Percentiles rank a stretch among this genome's conserved stretches.
These are phyloP conservation scores for Dipodascopsis uninucleata DNA, from an alignment of 805 yeast species.

Conservation along the genomic window DNA sequence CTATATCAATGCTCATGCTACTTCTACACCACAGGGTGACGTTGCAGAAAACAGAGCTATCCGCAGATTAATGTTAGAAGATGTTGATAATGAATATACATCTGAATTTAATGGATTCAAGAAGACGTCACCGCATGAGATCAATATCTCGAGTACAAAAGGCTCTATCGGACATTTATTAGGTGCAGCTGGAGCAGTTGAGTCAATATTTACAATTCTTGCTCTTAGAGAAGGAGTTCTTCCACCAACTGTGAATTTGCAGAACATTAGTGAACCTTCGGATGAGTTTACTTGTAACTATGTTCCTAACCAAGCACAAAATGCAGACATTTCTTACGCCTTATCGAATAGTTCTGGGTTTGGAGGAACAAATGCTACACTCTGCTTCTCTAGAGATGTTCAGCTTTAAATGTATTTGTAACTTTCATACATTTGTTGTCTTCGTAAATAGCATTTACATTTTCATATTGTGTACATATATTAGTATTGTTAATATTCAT, in stretches of 20 bases:
- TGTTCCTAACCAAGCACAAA: conserved; percentile 48
- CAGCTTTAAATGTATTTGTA: conserved; percentile 12
- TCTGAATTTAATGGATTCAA: conserved; percentile 12
- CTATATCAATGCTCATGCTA: conserved; percentile 94
- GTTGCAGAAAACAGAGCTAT: conserved; percentile 81
- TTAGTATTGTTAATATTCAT: too few relatives aligned
- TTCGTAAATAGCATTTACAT: too few relatives aligned
- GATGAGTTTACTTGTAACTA: conserved; percentile 52
- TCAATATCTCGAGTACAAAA: conserved; percentile 71
- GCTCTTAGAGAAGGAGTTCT: conserved; percentile 54
- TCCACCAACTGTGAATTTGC: conserved; percentile 81
- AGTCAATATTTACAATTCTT: conserved; percentile 72
- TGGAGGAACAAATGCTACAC: conserved; percentile 90
- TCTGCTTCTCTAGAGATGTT: conserved; percentile 47
- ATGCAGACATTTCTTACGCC: conserved; percentile 50
- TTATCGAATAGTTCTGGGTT: conserved; percentile 92
- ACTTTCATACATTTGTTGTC: too few relatives aligned
- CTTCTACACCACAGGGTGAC: conserved; percentile 88
- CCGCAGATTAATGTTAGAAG: conserved; percentile 44
- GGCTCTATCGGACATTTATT: conserved; percentile 90
- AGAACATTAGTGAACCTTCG: conserved; percentile 47
- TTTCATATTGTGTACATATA: too few relatives aligned
- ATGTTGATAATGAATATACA: conserved; percentile 40
- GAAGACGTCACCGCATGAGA: conserved; percentile 13
- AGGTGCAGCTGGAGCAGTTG: conserved; percentile 97